phyloP scores from a whole-genome alignment of 2,329 filamentous ascomycete genomes.

The Allantophomopsis lycopodina region DNA sequence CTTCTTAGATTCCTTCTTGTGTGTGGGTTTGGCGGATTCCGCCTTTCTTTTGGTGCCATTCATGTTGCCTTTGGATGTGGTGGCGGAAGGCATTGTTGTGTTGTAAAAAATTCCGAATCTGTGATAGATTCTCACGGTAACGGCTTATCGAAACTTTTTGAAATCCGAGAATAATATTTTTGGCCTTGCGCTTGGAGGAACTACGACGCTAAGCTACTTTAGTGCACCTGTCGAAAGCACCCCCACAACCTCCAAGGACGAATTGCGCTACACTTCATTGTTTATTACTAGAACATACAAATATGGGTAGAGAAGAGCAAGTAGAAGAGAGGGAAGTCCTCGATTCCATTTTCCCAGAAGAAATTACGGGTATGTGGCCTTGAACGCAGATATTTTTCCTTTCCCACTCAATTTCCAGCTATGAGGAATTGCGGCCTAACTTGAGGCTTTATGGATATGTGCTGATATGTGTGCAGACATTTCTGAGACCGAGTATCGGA shows the following conservation, averaged over 20 bases:
- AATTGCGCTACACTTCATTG: no score
- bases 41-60: conserved; percentile 44
- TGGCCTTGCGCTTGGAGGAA: no score
- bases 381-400: no score
- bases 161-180: not conserved
- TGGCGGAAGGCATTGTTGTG: conserved; percentile 15
- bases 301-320: conserved; percentile 73
- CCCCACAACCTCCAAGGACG: no score
- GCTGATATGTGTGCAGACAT: conserved; percentile 44
- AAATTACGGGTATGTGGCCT: conserved; percentile 63
- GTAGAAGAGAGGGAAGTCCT: conserved; percentile 93
- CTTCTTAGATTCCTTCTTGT: conserved; percentile 35
- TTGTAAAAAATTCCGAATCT: not conserved
- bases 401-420: no score
- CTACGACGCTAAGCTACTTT: no score
- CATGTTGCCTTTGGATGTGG: conserved; percentile 27
- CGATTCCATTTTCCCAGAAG: conserved; percentile 94
- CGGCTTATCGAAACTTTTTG: conserved; percentile 4
- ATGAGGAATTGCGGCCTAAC: no score
- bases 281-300: not conserved
- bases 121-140: not conserved
- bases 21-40: conserved; percentile 27
- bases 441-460: no score
- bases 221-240: no score
- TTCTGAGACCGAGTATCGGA: conserved; percentile 77